These are phyloP conservation scores for Pleurotus platypus DNA, from an alignment of 768 basidiomycete genomes.

Conservation along the genomic window DNA sequence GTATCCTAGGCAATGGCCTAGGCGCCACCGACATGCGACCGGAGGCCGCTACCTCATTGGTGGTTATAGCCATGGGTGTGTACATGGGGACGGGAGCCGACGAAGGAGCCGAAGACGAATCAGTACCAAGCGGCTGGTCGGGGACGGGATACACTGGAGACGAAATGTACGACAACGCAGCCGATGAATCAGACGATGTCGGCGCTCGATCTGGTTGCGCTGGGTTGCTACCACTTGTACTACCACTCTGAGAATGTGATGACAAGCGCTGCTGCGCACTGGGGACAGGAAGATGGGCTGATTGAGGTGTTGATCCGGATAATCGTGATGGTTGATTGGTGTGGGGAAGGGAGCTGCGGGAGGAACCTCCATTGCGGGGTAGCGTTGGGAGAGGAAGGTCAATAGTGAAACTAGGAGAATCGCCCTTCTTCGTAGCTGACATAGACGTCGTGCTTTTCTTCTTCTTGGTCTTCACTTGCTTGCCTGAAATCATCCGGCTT, in stretches of 20 bases:
- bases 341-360: conserved; percentile 6
- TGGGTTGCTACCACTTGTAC: conserved; percentile 5
- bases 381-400: conserved; percentile 27
- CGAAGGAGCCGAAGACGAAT: conserved; percentile 10
- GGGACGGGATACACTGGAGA: conserved; percentile 13
- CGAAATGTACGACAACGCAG: conserved; percentile 21
- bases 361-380: conserved; percentile 17
- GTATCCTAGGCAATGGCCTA: conserved; percentile 1
- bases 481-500: background rate
- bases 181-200: background rate
- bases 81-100: background rate
- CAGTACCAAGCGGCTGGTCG: conserved; percentile 21
- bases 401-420: conserved; percentile 31
- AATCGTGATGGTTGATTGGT: conserved; percentile 1
- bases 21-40: background rate
- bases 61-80: background rate
- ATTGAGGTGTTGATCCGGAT: conserved; percentile 7
- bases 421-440: conserved; percentile 24
- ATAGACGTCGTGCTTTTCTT: conserved; percentile 22
- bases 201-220: background rate
- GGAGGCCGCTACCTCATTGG: background rate
- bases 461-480: conserved; percentile 33
- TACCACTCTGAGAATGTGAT: conserved; percentile 1
- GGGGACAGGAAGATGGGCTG: background rate
- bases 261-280: background rate